phyloP scores from a whole-genome alignment of 768 basidiomycete species.

The Xerocomellus intermedius region DNA sequence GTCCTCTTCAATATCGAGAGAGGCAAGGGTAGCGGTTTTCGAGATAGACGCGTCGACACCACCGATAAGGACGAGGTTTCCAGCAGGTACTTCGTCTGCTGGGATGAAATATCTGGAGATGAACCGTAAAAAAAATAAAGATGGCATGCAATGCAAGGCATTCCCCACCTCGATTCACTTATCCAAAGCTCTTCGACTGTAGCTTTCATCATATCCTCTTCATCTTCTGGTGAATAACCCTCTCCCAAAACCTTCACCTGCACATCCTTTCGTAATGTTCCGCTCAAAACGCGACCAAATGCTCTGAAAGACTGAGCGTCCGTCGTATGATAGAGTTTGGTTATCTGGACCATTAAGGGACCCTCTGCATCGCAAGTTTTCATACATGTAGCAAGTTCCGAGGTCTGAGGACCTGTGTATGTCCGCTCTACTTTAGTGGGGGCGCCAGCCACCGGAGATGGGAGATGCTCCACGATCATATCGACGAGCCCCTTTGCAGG shows the following conservation, averaged over 20 bases:
- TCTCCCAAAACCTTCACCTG: constrained; percentile 96
- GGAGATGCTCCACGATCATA: constrained; percentile 87
- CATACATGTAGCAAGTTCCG: constrained; percentile 77
- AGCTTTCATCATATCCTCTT: constrained; percentile 93
- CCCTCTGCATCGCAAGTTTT: constrained; percentile 78
- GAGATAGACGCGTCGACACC: constrained; percentile 94
- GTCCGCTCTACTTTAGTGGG: constrained; percentile 72
- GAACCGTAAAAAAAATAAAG: constrained; percentile 1
- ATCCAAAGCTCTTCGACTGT: constrained; percentile 88
- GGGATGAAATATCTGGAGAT: constrained; percentile 80
- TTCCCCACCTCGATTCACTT: constrained; percentile 76
- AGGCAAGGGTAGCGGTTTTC: constrained; percentile 89
- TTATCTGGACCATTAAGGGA: constrained; percentile 88
- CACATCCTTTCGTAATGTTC: constrained; percentile 81
- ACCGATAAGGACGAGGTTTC: constrained; percentile 89
- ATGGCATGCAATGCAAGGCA: not conserved
- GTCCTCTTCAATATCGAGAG: constrained; percentile 74
- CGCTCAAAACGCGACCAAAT: constrained; percentile 91
- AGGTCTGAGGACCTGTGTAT: constrained; percentile 86
- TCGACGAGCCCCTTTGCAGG: constrained; percentile 87
- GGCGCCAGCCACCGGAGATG: constrained; percentile 67
- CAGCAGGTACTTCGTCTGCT: constrained; percentile 83
- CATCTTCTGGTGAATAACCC: constrained; percentile 97
- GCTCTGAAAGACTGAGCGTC: constrained; percentile 97
- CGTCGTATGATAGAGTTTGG: constrained; percentile 94